Conservation (phyloP, 495 filamentous ascomycete genomes). For the Lasiosphaeris hirsuta region DNA sequence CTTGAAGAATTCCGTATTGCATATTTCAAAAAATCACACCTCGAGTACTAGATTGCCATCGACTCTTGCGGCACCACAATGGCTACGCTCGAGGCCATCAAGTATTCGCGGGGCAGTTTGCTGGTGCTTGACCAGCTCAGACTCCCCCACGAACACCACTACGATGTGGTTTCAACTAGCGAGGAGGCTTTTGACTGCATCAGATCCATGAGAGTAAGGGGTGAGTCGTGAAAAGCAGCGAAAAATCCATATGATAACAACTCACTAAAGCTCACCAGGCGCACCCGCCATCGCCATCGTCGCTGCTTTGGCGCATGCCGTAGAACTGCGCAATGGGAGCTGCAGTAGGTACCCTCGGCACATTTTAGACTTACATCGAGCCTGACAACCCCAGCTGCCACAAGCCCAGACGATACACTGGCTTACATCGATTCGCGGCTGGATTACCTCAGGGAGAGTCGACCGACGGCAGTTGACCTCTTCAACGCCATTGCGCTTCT, state of each 20-base stretch:
- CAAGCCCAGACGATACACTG: slow-evolving; percentile 55
- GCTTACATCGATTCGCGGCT: slow-evolving; percentile 68
- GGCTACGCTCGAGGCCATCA: slow-evolving; percentile 76
- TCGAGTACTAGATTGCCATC: neutral
- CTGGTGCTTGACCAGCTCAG: slow-evolving; percentile 86
- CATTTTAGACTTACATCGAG: neutral
- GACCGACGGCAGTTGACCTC: slow-evolving; percentile 93
- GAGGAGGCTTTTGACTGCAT: slow-evolving; percentile 91
- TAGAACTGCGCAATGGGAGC: slow-evolving; percentile 59
- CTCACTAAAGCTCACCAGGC: slow-evolving; percentile 44
- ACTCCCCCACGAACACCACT: slow-evolving; percentile 82
- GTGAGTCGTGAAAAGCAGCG: slow-evolving; percentile 5
- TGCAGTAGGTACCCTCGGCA: slow-evolving; percentile 36
- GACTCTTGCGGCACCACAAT: slow-evolving; percentile 20
- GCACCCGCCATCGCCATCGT: slow-evolving; percentile 98
- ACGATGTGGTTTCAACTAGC: slow-evolving; percentile 66
- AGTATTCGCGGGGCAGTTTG: slow-evolving; percentile 72
- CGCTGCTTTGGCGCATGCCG: slow-evolving; percentile 79
- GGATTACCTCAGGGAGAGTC: slow-evolving; percentile 77
- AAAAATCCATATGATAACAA: neutral
- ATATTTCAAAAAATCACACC: neutral
- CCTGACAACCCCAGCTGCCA: slow-evolving; percentile 15
- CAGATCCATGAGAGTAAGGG: slow-evolving; percentile 78
- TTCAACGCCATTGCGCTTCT: slow-evolving; percentile 83
- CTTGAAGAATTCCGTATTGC: too few relatives aligned